Conservation (phyloP, 176 grass and related monocot species). For the Aechmea fasciata region DNA sequence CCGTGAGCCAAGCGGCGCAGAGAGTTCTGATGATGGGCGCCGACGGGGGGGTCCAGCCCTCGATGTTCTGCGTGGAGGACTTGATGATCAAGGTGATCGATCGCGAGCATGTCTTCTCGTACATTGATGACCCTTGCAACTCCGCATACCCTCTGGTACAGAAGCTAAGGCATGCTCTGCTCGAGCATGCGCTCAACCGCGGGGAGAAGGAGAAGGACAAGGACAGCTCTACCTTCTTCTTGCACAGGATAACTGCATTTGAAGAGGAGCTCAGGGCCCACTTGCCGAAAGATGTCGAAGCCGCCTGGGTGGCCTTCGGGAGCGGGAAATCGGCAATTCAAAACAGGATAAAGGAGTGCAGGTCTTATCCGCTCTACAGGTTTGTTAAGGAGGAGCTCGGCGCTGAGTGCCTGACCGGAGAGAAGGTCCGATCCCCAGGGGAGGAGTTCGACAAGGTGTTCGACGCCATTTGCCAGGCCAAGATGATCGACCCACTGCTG, state of each 20-base stretch:
- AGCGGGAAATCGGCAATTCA: constrained; percentile 24
- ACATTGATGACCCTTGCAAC: not conserved
- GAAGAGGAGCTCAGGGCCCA: constrained; percentile 36
- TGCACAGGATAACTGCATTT: not conserved
- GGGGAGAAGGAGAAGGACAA: not conserved
- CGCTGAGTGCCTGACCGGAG: constrained; percentile 43
- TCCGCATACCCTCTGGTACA: not conserved
- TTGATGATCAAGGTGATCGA: constrained; percentile 2
- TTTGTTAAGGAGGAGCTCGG: constrained; percentile 63
- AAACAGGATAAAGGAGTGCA: constrained; percentile 51
- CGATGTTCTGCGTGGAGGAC: not conserved
- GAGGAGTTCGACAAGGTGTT: constrained; percentile 75
- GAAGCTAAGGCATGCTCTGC: not conserved
- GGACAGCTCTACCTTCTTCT: not conserved
- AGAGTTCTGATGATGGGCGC: not conserved
- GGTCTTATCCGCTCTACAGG: constrained; percentile 61
- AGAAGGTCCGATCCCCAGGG: constrained; percentile 56
- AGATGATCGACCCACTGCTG: constrained; percentile 55
- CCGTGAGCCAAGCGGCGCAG: not conserved
- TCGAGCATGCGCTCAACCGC: not conserved
- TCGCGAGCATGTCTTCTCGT: not conserved
- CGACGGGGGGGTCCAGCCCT: not conserved
- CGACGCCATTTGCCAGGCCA: constrained; percentile 42
- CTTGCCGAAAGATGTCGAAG: constrained; percentile 47
- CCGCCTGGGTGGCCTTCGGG: constrained; percentile 39